Percentiles rank a stretch among this genome's conserved stretches.
phyloP scores from a whole-genome alignment of 768 basidiomycete species.

The Nidularia pulvinata region DNA sequence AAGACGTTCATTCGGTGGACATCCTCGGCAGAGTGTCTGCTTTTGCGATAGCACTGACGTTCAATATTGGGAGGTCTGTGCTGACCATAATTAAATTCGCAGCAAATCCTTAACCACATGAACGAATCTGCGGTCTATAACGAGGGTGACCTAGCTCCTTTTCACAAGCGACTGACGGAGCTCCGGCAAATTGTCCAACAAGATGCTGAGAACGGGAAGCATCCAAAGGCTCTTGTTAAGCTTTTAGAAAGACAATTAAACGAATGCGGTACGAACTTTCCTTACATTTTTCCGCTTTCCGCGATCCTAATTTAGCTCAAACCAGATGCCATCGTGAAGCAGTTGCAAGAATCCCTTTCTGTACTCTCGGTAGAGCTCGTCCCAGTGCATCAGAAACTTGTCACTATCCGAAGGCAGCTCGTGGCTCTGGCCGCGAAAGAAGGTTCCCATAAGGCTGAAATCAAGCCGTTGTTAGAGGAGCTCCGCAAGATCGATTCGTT shows the following conservation, averaged over 20 bases:
- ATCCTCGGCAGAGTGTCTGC: no score
- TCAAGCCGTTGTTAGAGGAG: constrained; percentile 91
- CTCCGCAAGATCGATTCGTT: constrained; percentile 96
- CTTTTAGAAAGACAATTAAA: constrained; percentile 90
- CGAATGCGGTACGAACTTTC: constrained; percentile 73
- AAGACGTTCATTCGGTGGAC: no score
- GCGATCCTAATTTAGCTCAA: no score
- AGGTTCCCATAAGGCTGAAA: constrained; percentile 80
- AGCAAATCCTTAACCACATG: constrained; percentile 97
- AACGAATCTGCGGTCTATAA: constrained; percentile 96
- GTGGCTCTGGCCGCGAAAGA: constrained; percentile 88
- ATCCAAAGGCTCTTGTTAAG: constrained; percentile 85
- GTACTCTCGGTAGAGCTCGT: constrained; percentile 89
- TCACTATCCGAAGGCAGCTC: constrained; percentile 86
- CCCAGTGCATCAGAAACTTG: constrained; percentile 87
- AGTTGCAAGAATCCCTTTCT: constrained; percentile 83
- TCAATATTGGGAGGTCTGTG: background rate
- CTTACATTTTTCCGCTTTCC: no score
- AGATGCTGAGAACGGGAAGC: constrained; percentile 79
- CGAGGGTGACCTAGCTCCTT: constrained; percentile 87
- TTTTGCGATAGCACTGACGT: no score
- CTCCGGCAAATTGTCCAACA: constrained; percentile 85
- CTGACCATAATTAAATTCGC: constrained; percentile 7
- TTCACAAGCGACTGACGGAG: constrained; percentile 78
- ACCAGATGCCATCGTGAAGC: constrained; percentile 72